Conservation (phyloP, 2,329 filamentous ascomycete genomes). For the Xylariales sp. region DNA sequence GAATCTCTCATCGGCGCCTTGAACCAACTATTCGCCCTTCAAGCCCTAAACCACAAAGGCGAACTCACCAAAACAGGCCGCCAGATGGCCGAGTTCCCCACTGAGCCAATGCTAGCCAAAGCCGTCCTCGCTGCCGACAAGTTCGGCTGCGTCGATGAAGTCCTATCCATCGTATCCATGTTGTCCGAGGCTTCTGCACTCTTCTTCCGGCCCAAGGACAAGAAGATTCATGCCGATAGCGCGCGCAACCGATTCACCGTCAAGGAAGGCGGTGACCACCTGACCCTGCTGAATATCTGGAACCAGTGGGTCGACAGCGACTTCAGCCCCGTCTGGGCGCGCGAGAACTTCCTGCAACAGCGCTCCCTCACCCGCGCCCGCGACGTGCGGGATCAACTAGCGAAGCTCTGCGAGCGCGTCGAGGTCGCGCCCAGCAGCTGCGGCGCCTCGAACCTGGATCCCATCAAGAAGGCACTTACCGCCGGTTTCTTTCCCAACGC, state of each 20-base stretch:
- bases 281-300: slow-evolving; percentile 87
- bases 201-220: slow-evolving; percentile 94
- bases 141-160: slow-evolving; percentile 88
- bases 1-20: slow-evolving; percentile 85
- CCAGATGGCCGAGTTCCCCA: slow-evolving; percentile 93
- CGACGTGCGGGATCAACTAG: slow-evolving; percentile 88
- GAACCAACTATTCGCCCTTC: slow-evolving; percentile 86
- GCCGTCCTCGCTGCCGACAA: slow-evolving; percentile 83
- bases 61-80: slow-evolving; percentile 86
- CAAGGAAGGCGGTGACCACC: slow-evolving; percentile 85
- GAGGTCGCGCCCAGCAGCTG: slow-evolving; percentile 70
- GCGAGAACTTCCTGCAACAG: slow-evolving; percentile 92
- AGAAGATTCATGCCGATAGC: slow-evolving; percentile 92
- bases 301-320: slow-evolving; percentile 93
- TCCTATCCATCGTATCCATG: slow-evolving; percentile 92
- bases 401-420: slow-evolving; percentile 87
- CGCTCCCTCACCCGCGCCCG: slow-evolving; percentile 82
- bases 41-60: slow-evolving; percentile 82
- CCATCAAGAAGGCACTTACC: slow-evolving; percentile 83
- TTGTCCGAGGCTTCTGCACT: slow-evolving; percentile 81
- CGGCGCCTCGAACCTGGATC: slow-evolving; percentile 66
- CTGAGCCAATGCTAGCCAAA: slow-evolving; percentile 87
- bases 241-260: slow-evolving; percentile 84
- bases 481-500: slow-evolving; percentile 95
- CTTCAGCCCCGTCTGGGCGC: slow-evolving; percentile 80